Conservation (phyloP, 2,329 filamentous ascomycete species). For the Nemania sp. region DNA sequence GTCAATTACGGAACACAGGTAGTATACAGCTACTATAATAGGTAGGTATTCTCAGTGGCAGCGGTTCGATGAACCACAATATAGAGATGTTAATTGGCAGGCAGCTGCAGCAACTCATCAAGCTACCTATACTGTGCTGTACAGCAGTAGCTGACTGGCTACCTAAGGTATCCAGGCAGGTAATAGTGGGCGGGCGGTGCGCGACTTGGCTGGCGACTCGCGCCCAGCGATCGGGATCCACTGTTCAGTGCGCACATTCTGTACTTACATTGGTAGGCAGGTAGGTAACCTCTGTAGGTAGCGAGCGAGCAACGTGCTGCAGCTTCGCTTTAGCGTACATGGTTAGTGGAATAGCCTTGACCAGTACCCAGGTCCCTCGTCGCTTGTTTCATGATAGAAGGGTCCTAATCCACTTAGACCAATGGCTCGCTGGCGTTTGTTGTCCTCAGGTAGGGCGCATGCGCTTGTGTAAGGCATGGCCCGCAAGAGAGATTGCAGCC, state of each 20-base stretch:
- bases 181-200: conserved; percentile 26
- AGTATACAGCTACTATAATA: conserved; percentile 25
- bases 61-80: conserved; percentile 19
- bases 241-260: conserved; percentile 7
- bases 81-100: conserved; percentile 15
- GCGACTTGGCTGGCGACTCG: conserved; percentile 35
- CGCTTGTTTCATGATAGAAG: conserved; percentile 50
- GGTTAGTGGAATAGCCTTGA: conserved; percentile 1
- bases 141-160: conserved; percentile 16
- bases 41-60: conserved; percentile 29
- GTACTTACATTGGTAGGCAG: too few relatives aligned
- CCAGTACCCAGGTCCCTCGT: conserved; percentile 38
- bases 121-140: neutral
- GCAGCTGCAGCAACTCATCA: conserved; percentile 3
- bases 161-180: too few relatives aligned
- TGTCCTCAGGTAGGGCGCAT: conserved; percentile 45
- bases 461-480: conserved; percentile 43
- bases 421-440: conserved; percentile 46
- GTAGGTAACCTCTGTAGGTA: conserved; percentile 2
- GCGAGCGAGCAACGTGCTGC: conserved; percentile 23
- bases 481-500: conserved; percentile 41
- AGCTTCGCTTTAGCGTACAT: conserved; percentile 37
- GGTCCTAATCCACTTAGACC: conserved; percentile 45
- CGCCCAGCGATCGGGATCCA: conserved; percentile 30
- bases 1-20: conserved; percentile 12